These are phyloP conservation scores for Amanita fuliginea DNA, from an alignment of 768 basidiomycete species.

Conservation along the genomic window DNA sequence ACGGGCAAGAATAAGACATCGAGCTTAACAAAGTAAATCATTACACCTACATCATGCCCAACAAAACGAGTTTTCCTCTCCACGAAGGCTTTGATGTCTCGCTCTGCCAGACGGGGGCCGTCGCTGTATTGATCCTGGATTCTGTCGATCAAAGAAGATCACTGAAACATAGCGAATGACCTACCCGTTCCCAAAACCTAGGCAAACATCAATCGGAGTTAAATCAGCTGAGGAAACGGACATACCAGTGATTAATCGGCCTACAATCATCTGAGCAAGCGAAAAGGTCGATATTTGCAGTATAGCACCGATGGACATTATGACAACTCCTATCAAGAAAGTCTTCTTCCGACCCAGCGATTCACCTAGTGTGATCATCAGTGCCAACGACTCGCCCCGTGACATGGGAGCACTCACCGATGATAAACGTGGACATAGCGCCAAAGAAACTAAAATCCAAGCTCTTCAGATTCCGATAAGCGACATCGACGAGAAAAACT, in stretches of 20 bases:
- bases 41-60: slow-evolving; percentile 34
- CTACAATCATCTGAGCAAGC: slow-evolving; percentile 37
- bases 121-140: slow-evolving; percentile 33
- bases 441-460: slow-evolving; percentile 27
- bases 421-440: slow-evolving; percentile 30
- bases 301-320: slow-evolving; percentile 44
- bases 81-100: slow-evolving; percentile 37
- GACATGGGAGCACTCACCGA: slow-evolving; percentile 15
- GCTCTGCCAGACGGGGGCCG: slow-evolving; percentile 41
- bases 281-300: slow-evolving; percentile 35
- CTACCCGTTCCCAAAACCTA: slow-evolving; percentile 37
- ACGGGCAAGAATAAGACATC: background rate
- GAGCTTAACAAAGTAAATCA: background rate
- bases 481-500: slow-evolving; percentile 5
- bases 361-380: slow-evolving; percentile 19
- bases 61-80: slow-evolving; percentile 37
- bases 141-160: background rate
- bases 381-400: background rate
- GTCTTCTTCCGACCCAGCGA: slow-evolving; percentile 33
- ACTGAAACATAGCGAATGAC: background rate
- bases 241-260: slow-evolving; percentile 33
- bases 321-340: slow-evolving; percentile 34
- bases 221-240: background rate
- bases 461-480: background rate
- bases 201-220: background rate